Percentiles rank a stretch among this genome's conserved stretches.
phyloP scores from a whole-genome alignment of 805 yeast species.

The Saccharomycopsis sp. region DNA sequence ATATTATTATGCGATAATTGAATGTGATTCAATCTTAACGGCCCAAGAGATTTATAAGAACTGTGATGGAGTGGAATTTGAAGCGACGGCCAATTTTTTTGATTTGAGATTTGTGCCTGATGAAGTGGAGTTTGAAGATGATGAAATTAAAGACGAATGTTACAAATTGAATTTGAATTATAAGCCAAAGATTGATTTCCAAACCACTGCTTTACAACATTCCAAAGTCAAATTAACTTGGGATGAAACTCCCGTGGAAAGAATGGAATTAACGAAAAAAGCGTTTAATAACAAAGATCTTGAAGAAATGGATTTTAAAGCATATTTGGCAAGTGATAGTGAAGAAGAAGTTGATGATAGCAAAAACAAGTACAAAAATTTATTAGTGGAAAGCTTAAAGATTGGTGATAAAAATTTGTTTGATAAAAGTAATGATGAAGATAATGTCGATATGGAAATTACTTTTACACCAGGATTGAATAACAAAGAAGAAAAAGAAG shows the following conservation, averaged over 20 bases:
- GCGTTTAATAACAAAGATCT: slow-evolving; percentile 83
- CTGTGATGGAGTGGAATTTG: slow-evolving; percentile 94
- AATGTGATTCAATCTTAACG: slow-evolving; percentile 64
- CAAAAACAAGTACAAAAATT: slow-evolving; percentile 51
- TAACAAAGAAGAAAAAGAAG: slow-evolving; percentile 27
- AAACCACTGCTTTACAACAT: slow-evolving; percentile 92
- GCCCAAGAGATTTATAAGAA: slow-evolving; percentile 69
- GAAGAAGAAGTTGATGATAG: slow-evolving; percentile 42
- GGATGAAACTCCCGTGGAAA: slow-evolving; percentile 96
- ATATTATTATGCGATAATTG: slow-evolving; percentile 86
- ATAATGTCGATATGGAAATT: slow-evolving; percentile 85
- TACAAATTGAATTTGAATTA: slow-evolving; percentile 63
- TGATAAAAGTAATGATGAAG: slow-evolving; percentile 32
- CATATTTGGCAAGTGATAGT: slow-evolving; percentile 76
- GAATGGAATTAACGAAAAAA: slow-evolving; percentile 62
- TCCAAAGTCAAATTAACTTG: slow-evolving; percentile 94
- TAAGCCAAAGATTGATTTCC: slow-evolving; percentile 63
- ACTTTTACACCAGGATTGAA: slow-evolving; percentile 86
- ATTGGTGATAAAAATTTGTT: slow-evolving; percentile 29
- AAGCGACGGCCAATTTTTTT: slow-evolving; percentile 88
- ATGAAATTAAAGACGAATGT: slow-evolving; percentile 66
- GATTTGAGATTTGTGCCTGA: slow-evolving; percentile 91
- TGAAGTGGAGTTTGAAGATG: slow-evolving; percentile 71
- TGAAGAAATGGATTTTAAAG: slow-evolving; percentile 84
- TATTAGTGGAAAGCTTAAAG: slow-evolving; percentile 32